These are phyloP conservation scores for Macrolepiota dolichaula DNA, from an alignment of 768 basidiomycete genomes.

Conservation along the genomic window DNA sequence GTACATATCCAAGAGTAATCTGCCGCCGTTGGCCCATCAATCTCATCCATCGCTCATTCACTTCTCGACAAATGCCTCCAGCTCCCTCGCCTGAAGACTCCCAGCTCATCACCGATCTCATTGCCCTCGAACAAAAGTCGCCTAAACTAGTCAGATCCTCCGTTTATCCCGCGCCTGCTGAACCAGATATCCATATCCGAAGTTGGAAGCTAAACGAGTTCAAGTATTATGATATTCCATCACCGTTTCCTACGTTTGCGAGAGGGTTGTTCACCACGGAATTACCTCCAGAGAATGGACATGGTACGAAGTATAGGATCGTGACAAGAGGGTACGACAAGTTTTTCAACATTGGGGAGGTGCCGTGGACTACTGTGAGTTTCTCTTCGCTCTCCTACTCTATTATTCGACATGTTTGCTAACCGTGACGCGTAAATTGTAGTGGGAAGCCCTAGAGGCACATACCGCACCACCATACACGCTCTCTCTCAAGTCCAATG, in stretches of 20 bases:
- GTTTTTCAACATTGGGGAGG: conserved; percentile 97
- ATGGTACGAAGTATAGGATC: conserved; percentile 47
- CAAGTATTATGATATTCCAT: conserved; percentile 87
- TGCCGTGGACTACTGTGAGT: conserved; percentile 90
- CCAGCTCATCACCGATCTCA: conserved; percentile 54
- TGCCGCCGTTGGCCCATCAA: not conserved
- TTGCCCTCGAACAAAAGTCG: conserved; percentile 46
- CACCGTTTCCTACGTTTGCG: conserved; percentile 93
- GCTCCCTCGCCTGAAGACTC: conserved; percentile 40
- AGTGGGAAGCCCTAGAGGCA: conserved; percentile 75
- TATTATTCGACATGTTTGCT: not conserved
- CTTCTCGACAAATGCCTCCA: conserved; percentile 15
- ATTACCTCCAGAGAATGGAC: conserved; percentile 16
- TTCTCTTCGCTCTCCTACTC: conserved; percentile 4
- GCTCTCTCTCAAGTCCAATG: conserved; percentile 91
- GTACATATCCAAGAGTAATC: not conserved
- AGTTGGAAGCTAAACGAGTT: conserved; percentile 99
- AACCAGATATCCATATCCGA: conserved; percentile 50
- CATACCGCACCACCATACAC: conserved; percentile 78
- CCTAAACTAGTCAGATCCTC: conserved; percentile 67
- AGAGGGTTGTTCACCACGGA: conserved; percentile 82
- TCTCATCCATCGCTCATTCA: not conserved
- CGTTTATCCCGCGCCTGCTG: conserved; percentile 53
- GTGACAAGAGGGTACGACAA: conserved; percentile 95
- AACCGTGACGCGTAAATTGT: not conserved